These are phyloP conservation scores for Thecamonas trahens DNA, from an alignment of 78 protist genomes.

Conservation along the genomic window DNA sequence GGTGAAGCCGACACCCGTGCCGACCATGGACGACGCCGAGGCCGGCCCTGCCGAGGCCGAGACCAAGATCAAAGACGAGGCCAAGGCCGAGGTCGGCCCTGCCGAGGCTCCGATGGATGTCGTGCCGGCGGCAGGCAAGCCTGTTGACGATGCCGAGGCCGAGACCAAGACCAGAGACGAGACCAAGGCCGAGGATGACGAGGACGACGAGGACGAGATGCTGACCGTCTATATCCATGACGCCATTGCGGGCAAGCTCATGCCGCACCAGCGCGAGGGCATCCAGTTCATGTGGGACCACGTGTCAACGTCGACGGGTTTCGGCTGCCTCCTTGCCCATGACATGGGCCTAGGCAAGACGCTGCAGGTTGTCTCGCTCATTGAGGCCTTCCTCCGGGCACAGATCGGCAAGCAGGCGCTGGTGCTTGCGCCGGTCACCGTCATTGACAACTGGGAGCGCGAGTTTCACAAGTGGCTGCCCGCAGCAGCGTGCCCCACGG, in stretches of 20 bases:
- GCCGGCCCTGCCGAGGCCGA: too few relatives aligned
- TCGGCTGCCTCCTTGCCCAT: conserved; percentile 74
- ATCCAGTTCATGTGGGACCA: conserved; percentile 56
- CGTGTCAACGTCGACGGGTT: neutral
- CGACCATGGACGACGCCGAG: too few relatives aligned
- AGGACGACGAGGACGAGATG: neutral
- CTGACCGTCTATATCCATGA: neutral
- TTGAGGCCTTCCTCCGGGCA: conserved; percentile 19
- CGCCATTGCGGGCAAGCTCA: conserved; percentile 21
- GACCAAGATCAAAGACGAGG: too few relatives aligned
- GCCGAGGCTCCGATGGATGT: too few relatives aligned
- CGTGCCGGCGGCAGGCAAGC: too few relatives aligned
- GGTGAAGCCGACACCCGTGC: too few relatives aligned
- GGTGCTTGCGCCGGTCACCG: conserved; percentile 6
- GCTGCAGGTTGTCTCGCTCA: conserved; percentile 27
- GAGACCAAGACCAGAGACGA: too few relatives aligned
- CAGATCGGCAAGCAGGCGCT: neutral
- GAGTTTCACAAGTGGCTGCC: conserved; percentile 27
- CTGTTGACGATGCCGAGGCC: too few relatives aligned
- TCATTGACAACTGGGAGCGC: conserved; percentile 20
- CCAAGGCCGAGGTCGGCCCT: too few relatives aligned
- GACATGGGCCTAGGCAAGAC: conserved; percentile 86
- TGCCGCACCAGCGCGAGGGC: conserved; percentile 62
- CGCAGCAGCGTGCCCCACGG: neutral
- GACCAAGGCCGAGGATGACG: neutral